Conservation (phyloP, 2,329 filamentous ascomycete species). For the Hirsutella thompsonii region DNA sequence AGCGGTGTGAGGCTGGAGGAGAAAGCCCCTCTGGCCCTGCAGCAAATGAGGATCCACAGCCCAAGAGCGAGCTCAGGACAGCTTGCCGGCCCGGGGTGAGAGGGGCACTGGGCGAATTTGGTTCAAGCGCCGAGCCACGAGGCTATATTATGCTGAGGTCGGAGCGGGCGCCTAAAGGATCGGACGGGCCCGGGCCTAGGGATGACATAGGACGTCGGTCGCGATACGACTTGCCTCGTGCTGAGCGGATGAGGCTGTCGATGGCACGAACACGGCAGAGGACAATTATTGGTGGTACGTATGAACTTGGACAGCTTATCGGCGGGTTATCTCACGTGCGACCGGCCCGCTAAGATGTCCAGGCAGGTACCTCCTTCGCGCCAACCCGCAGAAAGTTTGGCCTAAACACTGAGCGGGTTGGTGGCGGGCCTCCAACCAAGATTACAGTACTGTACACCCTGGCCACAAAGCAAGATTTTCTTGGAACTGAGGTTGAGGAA, state of each 20-base stretch:
- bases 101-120: neutral
- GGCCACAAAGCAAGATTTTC: no score
- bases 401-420: no score
- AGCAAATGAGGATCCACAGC: neutral
- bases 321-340: conserved; percentile 2
- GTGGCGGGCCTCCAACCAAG: no score
- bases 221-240: neutral
- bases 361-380: no score
- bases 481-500: no score
- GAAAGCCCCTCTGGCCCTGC: neutral
- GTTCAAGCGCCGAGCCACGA: neutral
- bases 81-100: neutral
- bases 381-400: no score
- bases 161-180: conserved; percentile 1
- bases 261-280: neutral
- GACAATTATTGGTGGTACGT: neutral
- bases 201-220: neutral
- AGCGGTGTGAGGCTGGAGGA: neutral
- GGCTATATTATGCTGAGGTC: neutral
- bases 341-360: neutral
- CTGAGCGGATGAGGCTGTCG: neutral
- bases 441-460: no score
- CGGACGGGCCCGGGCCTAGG: conserved; percentile 1
- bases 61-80: neutral
- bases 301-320: conserved; percentile 1